Evolutionary conservation across 2,329 filamentous ascomycete species (phyloP).

Genomic region (Balansia obtecta): DNA sequence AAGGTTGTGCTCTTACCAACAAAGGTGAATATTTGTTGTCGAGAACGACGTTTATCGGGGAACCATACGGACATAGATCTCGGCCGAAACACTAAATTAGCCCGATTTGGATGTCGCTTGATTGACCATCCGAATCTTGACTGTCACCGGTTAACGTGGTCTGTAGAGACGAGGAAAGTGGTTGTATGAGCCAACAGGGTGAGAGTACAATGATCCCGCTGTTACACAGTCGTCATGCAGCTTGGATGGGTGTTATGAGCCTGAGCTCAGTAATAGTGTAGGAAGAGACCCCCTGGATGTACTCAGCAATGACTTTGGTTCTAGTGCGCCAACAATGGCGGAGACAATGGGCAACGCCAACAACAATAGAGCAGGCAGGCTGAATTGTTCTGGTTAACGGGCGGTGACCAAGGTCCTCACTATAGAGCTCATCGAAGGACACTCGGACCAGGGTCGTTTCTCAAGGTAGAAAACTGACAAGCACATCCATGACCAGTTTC

Average conservation of each 20-base stretch:
- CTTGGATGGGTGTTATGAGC: no score
- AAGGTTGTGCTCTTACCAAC: neutral
- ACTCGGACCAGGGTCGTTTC: neutral
- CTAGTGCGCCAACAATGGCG: constrained; percentile 1
- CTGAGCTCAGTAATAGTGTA: neutral
- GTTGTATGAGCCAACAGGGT: neutral
- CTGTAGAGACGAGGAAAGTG: neutral
- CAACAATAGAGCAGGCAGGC: constrained; percentile 1
- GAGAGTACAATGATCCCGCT: neutral
- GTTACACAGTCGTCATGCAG: no score
- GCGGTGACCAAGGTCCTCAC: neutral
- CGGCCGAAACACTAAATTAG: neutral
- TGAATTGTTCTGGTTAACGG: neutral
- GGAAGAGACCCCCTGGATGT: neutral
- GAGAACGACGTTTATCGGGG: neutral
- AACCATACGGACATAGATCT: neutral
- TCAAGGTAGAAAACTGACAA: neutral
- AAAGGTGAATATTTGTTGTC: neutral
- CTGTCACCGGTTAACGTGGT: neutral
- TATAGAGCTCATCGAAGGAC: neutral
- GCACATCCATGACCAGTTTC: neutral
- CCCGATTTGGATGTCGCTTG: neutral
- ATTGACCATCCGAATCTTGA: neutral
- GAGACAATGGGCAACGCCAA: constrained; percentile 5
- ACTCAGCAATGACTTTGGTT: neutral